These are phyloP conservation scores for Camellia japonica DNA, from an alignment of 148 eudicot genomes.

Conservation along the genomic window DNA sequence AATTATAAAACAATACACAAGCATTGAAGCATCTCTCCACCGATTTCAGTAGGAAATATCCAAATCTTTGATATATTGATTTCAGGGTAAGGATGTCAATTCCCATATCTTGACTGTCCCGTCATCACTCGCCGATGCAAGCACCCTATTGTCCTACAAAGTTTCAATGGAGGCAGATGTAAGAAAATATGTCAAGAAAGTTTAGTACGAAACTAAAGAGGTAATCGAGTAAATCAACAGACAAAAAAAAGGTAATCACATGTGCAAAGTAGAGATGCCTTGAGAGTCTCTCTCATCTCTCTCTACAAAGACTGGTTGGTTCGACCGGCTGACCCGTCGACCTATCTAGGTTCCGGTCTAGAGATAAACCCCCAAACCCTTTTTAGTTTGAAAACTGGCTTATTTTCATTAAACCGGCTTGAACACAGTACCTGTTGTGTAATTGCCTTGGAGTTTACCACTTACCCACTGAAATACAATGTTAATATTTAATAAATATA, in stretches of 20 bases:
- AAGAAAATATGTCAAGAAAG: not conserved
- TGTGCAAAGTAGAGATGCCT: not conserved
- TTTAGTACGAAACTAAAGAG: not conserved
- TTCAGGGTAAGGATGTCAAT: slow-evolving; percentile 32
- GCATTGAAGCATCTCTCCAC: not conserved
- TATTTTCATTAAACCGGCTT: too few species aligned
- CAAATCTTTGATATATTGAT: not conserved
- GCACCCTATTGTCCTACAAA: slow-evolving; percentile 53
- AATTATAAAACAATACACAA: too few species aligned
- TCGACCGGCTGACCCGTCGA: too few species aligned
- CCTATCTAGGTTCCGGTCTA: too few species aligned
- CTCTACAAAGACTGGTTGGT: not conserved
- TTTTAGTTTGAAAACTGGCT: too few species aligned
- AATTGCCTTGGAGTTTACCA: too few species aligned
- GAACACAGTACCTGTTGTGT: too few species aligned
- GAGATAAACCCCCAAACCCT: too few species aligned
- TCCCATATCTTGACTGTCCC: slow-evolving; percentile 84
- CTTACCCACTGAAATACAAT: too few species aligned
- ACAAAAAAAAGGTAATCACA: not conserved
- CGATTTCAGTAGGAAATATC: not conserved
- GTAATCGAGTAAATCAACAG: not conserved
- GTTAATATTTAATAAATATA: too few species aligned
- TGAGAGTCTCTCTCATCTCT: not conserved
- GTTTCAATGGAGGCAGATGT: not conserved
- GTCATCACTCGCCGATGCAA: slow-evolving; percentile 88